phyloP scores from a whole-genome alignment of 2,329 filamentous ascomycete genomes.

The Cercospora brassicicola region DNA sequence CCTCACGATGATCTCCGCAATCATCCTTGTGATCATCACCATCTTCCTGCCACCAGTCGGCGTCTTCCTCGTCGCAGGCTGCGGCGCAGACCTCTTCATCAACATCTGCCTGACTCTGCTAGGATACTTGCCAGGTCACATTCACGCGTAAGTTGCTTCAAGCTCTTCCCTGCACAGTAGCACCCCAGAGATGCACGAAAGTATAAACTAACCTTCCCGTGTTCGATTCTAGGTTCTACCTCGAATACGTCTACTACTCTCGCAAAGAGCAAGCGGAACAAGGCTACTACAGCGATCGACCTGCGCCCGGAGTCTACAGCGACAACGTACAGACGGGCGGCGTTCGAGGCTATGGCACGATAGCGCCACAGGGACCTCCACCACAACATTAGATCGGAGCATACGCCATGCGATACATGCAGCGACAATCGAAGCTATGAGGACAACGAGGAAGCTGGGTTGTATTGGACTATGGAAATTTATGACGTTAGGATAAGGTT shows the following conservation, averaged over 20 bases:
- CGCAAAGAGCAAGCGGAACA: constrained; percentile 63
- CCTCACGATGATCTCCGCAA: constrained; percentile 31
- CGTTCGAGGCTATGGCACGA: constrained; percentile 33
- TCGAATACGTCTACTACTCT: constrained; percentile 81
- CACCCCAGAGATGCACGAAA: not conserved
- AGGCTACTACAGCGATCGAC: constrained; percentile 55
- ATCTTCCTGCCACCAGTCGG: constrained; percentile 47
- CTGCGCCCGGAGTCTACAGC: constrained; percentile 70
- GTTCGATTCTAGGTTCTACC: constrained; percentile 57
- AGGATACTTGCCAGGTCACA: constrained; percentile 70
- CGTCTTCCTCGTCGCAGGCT: constrained; percentile 52
- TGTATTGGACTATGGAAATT: not conserved
- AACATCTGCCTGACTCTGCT: constrained; percentile 51
- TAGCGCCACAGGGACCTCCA: constrained; percentile 18
- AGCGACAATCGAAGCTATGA: not conserved
- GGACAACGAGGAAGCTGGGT: not conserved
- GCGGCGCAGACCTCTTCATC: constrained; percentile 49
- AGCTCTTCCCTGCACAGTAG: not conserved
- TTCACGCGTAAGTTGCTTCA: constrained; percentile 47
- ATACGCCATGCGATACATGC: not conserved
- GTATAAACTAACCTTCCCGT: not conserved
- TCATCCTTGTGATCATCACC: constrained; percentile 49
- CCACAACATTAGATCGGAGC: constrained; percentile 1
- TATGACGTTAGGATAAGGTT: not conserved
- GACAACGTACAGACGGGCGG: constrained; percentile 72